Conservation (phyloP, 148 eudicot genomes). For the Rhododendron mucronatum region DNA sequence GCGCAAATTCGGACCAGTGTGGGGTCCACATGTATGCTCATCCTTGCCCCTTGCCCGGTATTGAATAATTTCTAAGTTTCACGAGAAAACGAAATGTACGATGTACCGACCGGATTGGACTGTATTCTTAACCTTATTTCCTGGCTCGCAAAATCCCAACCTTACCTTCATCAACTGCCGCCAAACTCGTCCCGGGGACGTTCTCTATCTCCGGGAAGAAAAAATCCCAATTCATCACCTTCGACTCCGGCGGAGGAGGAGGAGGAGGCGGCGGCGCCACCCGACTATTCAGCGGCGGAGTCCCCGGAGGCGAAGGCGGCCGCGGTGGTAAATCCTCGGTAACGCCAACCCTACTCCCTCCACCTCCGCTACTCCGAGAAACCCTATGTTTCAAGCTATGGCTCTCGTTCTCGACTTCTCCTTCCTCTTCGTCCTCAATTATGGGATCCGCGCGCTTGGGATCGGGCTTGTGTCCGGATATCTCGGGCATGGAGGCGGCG, state of each 20-base stretch:
- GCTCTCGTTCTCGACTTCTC: conserved; percentile 29
- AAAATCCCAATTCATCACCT: conserved; percentile 46
- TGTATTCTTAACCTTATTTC: too few relatives aligned
- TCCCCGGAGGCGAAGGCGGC: conserved; percentile 31
- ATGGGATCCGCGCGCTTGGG: conserved; percentile 28
- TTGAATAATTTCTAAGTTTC: too few relatives aligned
- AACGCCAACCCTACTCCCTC: not conserved
- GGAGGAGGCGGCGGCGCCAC: conserved; percentile 4
- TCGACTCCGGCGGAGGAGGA: conserved; percentile 36
- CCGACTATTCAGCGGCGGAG: conserved; percentile 18
- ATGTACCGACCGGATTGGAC: too few relatives aligned
- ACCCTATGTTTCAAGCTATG: conserved; percentile 29
- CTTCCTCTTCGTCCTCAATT: conserved; percentile 46
- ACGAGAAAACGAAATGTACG: too few relatives aligned
- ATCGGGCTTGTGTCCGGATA: conserved; percentile 28
- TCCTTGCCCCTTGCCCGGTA: too few relatives aligned
- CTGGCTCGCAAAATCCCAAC: too few relatives aligned
- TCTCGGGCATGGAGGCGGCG: conserved; percentile 73
- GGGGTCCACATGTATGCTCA: too few relatives aligned
- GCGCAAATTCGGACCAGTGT: too few relatives aligned
- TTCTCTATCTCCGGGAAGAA: conserved; percentile 49
- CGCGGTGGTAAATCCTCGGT: conserved; percentile 4
- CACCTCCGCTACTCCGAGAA: not conserved
- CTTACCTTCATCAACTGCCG: conserved; percentile 42
- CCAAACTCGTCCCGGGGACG: conserved; percentile 55